Base-by-base conservation (phyloP, 345 rosid species). In the Eucalyptus sp. region DNA sequence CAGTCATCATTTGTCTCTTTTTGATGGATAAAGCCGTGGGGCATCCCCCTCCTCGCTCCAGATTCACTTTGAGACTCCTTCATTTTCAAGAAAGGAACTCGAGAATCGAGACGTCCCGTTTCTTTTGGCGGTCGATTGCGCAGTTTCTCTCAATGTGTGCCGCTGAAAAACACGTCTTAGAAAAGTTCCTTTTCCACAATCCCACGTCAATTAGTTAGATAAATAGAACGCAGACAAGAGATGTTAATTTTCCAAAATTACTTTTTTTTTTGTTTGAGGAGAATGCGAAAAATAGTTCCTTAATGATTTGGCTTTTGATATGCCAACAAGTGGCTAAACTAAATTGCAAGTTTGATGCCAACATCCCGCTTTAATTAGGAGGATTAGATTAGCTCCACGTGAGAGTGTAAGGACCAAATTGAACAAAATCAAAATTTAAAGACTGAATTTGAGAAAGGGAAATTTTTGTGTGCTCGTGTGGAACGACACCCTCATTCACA, bases 41-140 rank as follows among this genome's bases (percentile, higher is more conserved):
- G 33, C n/a, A 0, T 27, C 68, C 68, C 68, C 68, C 68, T 27
- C 0, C 17, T 27, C 16, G 8, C 31, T 0, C 62, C 62, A 56
- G 6, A 24, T 56, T 56, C 62, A 24, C 6, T 56, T 56, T 56
- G 29, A 24, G 29, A 1, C 68, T 27, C 62, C 62, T 0, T 0
- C 62, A 24, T 56, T 56, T 20, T 24, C 62, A 22, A 56, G n/a
- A 64, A n/a, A 64, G 24, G 37, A 64, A 29, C 71, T 64, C 66
- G 1, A 18, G 83, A 37, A 20, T 37, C 83, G 27, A 46, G 46
- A 20, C 83, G 48, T 37, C 27, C 48, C 83, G 27, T 76, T 76
- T 41, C 15, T 10, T 18, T n/a, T 64, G 71, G 17, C 37, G 37
- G 20, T 64, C 37, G 10, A 64, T 18, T 2, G 16, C 1, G 1